Percentiles rank a stretch among this genome's conserved stretches.
Conservation (phyloP, 305 asterid species). For the Solanum hybrid region DNA sequence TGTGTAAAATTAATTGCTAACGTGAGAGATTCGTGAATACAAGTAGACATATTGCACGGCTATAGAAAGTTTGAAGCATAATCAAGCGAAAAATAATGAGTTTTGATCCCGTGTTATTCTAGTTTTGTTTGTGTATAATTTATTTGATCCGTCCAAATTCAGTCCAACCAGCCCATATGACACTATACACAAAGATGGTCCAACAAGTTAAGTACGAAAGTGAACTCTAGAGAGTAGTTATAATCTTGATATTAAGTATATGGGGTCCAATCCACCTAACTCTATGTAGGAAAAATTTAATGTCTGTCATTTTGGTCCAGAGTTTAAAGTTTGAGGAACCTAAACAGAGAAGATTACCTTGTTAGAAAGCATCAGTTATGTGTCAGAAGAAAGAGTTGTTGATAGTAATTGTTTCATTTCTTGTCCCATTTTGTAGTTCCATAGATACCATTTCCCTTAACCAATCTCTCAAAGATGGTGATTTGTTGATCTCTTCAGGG, state of each 20-base stretch:
- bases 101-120: neutral
- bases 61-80: neutral
- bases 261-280: neutral
- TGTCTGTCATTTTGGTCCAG: neutral
- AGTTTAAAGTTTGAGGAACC: neutral
- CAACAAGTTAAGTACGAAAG: neutral
- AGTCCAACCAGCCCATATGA: neutral
- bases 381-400: constrained; percentile 9
- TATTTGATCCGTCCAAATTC: neutral
- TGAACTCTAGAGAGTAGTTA: neutral
- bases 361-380: neutral
- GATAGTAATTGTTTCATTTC: neutral
- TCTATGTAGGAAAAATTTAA: neutral
- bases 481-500: constrained; percentile 17
- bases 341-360: neutral
- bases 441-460: constrained; percentile 17
- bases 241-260: neutral
- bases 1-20: neutral
- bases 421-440: neutral
- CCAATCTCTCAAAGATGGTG: constrained; percentile 24
- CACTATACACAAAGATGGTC: neutral
- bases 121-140: neutral
- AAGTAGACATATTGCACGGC: neutral
- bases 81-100: neutral
- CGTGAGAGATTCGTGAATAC: neutral